Evolutionary conservation across 768 basidiomycete genomes (phyloP).

Genomic region (Candolleomyces eurysporus): DNA sequence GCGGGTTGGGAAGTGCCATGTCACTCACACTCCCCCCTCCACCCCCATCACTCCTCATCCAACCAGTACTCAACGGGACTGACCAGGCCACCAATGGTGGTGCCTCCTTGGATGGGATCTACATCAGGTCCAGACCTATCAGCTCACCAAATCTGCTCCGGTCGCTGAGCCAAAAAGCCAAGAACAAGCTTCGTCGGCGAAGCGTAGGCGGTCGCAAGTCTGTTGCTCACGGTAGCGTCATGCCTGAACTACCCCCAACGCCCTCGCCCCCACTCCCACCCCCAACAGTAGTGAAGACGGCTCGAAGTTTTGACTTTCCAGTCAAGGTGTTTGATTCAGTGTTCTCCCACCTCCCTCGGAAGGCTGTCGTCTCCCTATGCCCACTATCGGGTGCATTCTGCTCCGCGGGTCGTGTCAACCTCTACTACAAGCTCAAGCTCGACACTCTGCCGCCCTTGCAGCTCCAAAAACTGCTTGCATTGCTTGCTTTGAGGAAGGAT

Average conservation of each 20-base stretch:
- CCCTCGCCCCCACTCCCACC: not conserved
- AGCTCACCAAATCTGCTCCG: too few relatives aligned
- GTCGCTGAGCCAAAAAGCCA: too few relatives aligned
- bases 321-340: conserved; percentile 31
- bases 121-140: too few relatives aligned
- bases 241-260: too few relatives aligned
- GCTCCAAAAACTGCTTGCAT: too few relatives aligned
- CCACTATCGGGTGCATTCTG: conserved; percentile 31
- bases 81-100: not conserved
- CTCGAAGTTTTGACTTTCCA: conserved; percentile 22
- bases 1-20: conserved; percentile 40
- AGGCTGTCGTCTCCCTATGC: conserved; percentile 26
- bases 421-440: conserved; percentile 36
- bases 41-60: conserved; percentile 8
- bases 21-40: not conserved
- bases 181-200: too few relatives aligned
- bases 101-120: too few relatives aligned
- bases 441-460: conserved; percentile 25
- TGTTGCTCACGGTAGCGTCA: too few relatives aligned
- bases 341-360: conserved; percentile 33
- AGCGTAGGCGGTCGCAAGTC: too few relatives aligned
- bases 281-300: not conserved
- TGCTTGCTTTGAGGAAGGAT: too few relatives aligned
- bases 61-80: not conserved
- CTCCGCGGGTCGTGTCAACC: conserved; percentile 23